These are phyloP conservation scores for Globisporangium orthogonon DNA, from an alignment of 352 stramenopile genomes.

Conservation along the genomic window DNA sequence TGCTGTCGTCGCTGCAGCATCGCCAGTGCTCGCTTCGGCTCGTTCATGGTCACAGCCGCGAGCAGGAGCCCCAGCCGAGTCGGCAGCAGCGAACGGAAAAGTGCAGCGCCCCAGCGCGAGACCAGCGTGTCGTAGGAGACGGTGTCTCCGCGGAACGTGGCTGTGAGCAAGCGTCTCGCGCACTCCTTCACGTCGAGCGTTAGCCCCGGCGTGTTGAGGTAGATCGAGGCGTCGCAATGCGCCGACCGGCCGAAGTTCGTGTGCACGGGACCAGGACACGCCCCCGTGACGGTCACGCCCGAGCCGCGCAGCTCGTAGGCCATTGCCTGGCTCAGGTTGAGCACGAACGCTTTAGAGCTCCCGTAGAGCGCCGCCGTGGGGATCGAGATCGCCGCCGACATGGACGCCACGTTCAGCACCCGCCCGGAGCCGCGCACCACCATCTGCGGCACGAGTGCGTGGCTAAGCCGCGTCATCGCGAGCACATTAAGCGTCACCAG, in stretches of 20 bases:
- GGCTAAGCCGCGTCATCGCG: constrained; percentile 51
- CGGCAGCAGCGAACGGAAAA: constrained; percentile 30
- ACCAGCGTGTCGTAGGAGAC: constrained; percentile 51
- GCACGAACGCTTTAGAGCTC: constrained; percentile 68
- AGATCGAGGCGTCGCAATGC: constrained; percentile 33
- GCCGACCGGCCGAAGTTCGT: constrained; percentile 55
- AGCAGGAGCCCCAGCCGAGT: constrained; percentile 30
- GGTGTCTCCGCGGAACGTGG: constrained; percentile 42
- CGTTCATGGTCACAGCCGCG: constrained; percentile 29
- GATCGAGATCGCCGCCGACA: constrained; percentile 39
- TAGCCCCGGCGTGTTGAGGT: constrained; percentile 35
- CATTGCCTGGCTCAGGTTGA: constrained; percentile 68
- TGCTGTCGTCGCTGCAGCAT: constrained; percentile 1
- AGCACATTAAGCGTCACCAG: constrained; percentile 70
- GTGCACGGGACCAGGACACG: constrained; percentile 53
- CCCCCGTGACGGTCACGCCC: constrained; percentile 59
- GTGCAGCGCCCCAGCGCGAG: constrained; percentile 22
- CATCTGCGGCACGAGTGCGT: constrained; percentile 70
- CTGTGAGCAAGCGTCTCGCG: constrained; percentile 31
- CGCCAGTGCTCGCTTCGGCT: constrained; percentile 1
- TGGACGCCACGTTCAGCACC: constrained; percentile 79
- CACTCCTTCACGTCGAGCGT: constrained; percentile 33
- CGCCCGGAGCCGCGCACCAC: constrained; percentile 49
- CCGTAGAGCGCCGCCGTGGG: constrained; percentile 66
- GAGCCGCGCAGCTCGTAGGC: constrained; percentile 69